Evolutionary conservation across 352 stramenopile genomes (phyloP).

Genomic region (Globisporangium viniferum): DNA sequence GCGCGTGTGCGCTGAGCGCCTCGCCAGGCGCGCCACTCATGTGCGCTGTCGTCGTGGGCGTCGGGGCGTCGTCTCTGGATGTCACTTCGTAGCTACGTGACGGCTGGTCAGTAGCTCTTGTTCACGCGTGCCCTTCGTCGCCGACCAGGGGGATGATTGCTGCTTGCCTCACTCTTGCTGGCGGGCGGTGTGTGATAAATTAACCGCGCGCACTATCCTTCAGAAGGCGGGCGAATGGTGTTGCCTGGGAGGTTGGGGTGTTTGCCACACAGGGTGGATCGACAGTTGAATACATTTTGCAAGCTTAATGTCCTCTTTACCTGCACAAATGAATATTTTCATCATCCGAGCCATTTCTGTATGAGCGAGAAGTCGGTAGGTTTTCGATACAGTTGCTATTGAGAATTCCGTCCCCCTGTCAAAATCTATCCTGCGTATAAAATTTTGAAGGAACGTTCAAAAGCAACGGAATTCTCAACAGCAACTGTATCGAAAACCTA

Average conservation of each 20-base stretch:
- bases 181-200: background rate
- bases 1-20: constrained; percentile 1
- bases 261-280: background rate
- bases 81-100: background rate
- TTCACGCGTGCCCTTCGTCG: background rate
- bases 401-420: too few relatives aligned
- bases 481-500: too few relatives aligned
- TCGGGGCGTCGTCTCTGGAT: background rate
- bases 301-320: too few relatives aligned
- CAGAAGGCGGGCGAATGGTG: background rate
- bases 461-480: too few relatives aligned
- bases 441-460: too few relatives aligned
- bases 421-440: too few relatives aligned
- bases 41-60: background rate
- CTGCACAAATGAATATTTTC: too few relatives aligned
- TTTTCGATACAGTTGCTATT: too few relatives aligned
- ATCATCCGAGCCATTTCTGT: too few relatives aligned
- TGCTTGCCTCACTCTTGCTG: background rate
- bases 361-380: too few relatives aligned
- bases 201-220: background rate
- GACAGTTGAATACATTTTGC: too few relatives aligned
- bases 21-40: constrained; percentile 6
- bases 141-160: background rate
- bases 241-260: background rate
- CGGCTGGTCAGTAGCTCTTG: background rate